Percentiles rank a stretch among this genome's conserved stretches.
phyloP scores from a whole-genome alignment of 768 basidiomycete species.

The Albatrellus ellisii region DNA sequence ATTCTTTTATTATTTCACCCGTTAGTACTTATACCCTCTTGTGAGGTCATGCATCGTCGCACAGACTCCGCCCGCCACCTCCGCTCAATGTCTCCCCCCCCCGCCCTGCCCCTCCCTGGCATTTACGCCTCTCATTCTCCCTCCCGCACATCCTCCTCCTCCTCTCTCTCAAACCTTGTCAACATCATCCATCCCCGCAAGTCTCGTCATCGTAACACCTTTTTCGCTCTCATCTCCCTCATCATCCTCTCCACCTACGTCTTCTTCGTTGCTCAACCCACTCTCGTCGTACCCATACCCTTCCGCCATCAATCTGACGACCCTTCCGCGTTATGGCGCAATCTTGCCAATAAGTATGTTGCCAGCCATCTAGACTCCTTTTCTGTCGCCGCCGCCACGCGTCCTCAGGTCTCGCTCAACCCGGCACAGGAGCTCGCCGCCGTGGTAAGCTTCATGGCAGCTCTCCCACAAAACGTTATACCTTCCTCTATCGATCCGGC shows the following conservation, averaged over 20 bases:
- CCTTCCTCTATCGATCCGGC: constrained; percentile 51
- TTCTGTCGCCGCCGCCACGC: constrained; percentile 12
- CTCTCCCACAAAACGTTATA: constrained; percentile 64
- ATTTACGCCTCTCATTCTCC: background rate
- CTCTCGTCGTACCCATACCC: background rate
- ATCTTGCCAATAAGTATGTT: constrained; percentile 7
- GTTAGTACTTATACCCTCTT: constrained; percentile 7
- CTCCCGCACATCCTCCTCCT: background rate
- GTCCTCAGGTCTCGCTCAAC: constrained; percentile 34
- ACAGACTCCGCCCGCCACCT: constrained; percentile 7
- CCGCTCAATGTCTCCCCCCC: background rate
- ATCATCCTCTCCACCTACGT: constrained; percentile 6
- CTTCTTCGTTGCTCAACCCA: constrained; percentile 10
- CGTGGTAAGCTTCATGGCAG: constrained; percentile 57
- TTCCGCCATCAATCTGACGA: background rate
- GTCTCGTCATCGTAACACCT: constrained; percentile 8
- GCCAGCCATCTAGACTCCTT: constrained; percentile 1
- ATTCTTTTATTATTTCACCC: background rate
- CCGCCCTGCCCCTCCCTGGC: constrained; percentile 1
- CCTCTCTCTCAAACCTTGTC: constrained; percentile 2
- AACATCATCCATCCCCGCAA: constrained; percentile 9
- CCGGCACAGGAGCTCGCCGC: constrained; percentile 59
- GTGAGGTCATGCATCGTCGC: constrained; percentile 9
- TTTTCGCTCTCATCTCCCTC: constrained; percentile 11
- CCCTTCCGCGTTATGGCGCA: constrained; percentile 3